Conservation (phyloP, 129 eudicot species). For the Artemisia annua region DNA sequence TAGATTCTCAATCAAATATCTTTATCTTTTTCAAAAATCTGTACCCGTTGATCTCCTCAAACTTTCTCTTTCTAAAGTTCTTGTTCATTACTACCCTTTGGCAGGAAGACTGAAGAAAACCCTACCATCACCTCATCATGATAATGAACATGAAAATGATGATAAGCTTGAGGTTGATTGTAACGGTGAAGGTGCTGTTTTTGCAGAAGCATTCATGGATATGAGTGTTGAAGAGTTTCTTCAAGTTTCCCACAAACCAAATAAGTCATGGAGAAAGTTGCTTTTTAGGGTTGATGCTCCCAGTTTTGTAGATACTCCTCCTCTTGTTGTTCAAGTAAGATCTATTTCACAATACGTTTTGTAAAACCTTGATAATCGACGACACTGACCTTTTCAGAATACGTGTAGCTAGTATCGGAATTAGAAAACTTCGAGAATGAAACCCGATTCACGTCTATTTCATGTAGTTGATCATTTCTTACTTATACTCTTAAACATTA, state of each 20-base stretch:
- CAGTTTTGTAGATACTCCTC: conserved; percentile 81
- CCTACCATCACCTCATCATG: conserved; percentile 10
- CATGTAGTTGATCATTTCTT: too few relatives aligned
- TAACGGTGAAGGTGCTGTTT: conserved; percentile 89
- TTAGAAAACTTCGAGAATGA: not conserved
- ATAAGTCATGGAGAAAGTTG: conserved; percentile 86
- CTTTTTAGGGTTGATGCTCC: conserved; percentile 66
- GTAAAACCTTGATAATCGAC: too few relatives aligned
- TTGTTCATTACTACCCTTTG: conserved; percentile 81
- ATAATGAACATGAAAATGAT: conserved; percentile 33
- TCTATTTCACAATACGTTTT: not conserved
- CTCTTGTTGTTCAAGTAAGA: conserved; percentile 86
- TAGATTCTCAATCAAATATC: conserved; percentile 84
- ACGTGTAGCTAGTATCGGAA: not conserved
- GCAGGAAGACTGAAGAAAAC: conserved; percentile 68
- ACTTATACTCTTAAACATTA: too few relatives aligned
- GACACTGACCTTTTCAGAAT: not conserved
- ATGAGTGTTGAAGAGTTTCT: conserved; percentile 54
- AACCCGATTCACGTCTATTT: too few relatives aligned
- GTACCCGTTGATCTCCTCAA: conserved; percentile 43
- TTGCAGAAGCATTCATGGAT: conserved; percentile 86
- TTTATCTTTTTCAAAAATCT: conserved; percentile 66
- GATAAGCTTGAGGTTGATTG: conserved; percentile 80
- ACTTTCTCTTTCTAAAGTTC: conserved; percentile 60
- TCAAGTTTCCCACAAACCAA: conserved; percentile 61